These are phyloP conservation scores for Lasiosphaeris hirsuta DNA, from an alignment of 495 filamentous ascomycete species.

Conservation along the genomic window DNA sequence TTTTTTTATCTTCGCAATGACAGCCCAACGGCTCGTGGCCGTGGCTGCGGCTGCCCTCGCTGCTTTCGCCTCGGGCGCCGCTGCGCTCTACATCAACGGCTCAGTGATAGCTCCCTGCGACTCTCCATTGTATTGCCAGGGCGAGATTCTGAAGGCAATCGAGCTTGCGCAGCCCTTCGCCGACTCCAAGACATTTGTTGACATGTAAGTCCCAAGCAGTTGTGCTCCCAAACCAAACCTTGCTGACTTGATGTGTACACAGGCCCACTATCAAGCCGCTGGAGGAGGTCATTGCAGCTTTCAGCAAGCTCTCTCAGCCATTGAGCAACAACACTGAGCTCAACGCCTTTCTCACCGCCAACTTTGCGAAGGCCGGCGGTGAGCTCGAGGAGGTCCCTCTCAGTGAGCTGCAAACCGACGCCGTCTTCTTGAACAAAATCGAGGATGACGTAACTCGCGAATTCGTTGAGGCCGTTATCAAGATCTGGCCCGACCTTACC, in stretches of 20 bases:
- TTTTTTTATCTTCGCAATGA: constrained; percentile 6
- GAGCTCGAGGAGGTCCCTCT: constrained; percentile 44
- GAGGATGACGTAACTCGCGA: constrained; percentile 43
- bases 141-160: constrained; percentile 45
- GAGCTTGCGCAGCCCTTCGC: constrained; percentile 47
- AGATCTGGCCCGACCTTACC: constrained; percentile 52
- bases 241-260: constrained; percentile 1
- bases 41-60: constrained; percentile 23
- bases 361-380: constrained; percentile 46
- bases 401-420: constrained; percentile 37
- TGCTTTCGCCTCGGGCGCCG: constrained; percentile 17
- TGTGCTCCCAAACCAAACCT: background rate
- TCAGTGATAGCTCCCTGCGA: constrained; percentile 46
- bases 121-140: constrained; percentile 48
- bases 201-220: constrained; percentile 39
- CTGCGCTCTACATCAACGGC: constrained; percentile 45
- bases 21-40: constrained; percentile 16
- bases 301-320: constrained; percentile 40
- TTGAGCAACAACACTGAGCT: constrained; percentile 48
- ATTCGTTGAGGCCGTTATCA: constrained; percentile 46
- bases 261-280: constrained; percentile 47
- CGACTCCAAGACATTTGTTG: constrained; percentile 52
- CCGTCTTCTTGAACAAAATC: constrained; percentile 42
- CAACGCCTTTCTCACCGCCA: constrained; percentile 39
- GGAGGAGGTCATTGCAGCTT: constrained; percentile 43